A percentile compares a stretch with the other conserved stretches of the same genome.
phyloP scores from a whole-genome alignment of 2,329 filamentous ascomycete genomes.

The Monosporascus sp. region DNA sequence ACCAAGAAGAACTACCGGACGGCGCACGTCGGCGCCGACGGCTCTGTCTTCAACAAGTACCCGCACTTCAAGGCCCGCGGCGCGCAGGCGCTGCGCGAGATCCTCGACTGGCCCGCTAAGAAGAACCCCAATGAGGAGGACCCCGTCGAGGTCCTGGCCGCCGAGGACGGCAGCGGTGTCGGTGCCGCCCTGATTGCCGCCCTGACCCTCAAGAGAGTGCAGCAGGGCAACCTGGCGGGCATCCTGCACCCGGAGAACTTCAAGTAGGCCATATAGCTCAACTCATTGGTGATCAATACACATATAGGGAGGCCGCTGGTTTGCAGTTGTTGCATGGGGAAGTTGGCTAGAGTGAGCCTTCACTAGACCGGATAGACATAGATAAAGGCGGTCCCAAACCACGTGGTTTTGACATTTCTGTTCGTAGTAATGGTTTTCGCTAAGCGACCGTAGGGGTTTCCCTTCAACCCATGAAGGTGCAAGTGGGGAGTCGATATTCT shows the following conservation, averaged over 20 bases:
- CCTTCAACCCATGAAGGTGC: conserved; percentile 63
- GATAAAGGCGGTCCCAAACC: background rate
- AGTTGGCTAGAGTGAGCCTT: conserved; percentile 1
- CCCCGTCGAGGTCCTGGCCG: conserved; percentile 79
- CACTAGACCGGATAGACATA: conserved; percentile 3
- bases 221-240: conserved; percentile 58
- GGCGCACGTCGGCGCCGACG: conserved; percentile 94
- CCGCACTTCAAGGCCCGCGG: conserved; percentile 95
- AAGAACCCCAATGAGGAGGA: conserved; percentile 67
- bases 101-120: conserved; percentile 86
- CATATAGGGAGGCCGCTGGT: background rate
- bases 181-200: conserved; percentile 90
- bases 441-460: background rate
- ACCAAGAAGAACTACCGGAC: conserved; percentile 87
- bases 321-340: background rate
- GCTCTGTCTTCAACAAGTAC: conserved; percentile 98
- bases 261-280: conserved; percentile 25
- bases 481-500: conserved; percentile 70
- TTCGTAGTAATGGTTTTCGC: background rate
- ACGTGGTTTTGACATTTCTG: background rate
- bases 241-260: conserved; percentile 63
- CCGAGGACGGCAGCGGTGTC: conserved; percentile 96
- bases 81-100: conserved; percentile 84
- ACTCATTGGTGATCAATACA: conserved; percentile 1
- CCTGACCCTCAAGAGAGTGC: conserved; percentile 59